Conservation (phyloP, 1,284 basidiomycete species). For the Ustilago hordei region DNA sequence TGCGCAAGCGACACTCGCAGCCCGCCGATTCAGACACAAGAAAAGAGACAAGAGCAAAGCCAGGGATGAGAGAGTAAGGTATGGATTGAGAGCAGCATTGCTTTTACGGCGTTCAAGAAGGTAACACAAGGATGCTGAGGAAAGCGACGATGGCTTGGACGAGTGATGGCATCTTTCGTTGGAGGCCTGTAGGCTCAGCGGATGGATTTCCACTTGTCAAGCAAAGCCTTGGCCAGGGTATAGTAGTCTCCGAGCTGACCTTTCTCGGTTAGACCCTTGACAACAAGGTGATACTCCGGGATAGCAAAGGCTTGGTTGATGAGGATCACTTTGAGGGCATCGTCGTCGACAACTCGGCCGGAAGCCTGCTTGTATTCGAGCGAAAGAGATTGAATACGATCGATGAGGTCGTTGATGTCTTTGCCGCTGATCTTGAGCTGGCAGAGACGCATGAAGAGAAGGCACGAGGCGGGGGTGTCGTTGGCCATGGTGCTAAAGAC, state of each 20-base stretch:
- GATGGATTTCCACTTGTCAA: slow-evolving; percentile 22
- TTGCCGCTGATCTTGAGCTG: slow-evolving; percentile 31
- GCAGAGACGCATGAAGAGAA: slow-evolving; percentile 35
- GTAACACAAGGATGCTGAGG: neutral
- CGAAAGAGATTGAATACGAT: slow-evolving; percentile 24
- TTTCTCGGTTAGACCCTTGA: slow-evolving; percentile 16
- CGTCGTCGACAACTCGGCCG: slow-evolving; percentile 26
- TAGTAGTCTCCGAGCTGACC: slow-evolving; percentile 22
- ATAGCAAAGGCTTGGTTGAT: slow-evolving; percentile 29
- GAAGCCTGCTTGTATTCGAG: slow-evolving; percentile 30
- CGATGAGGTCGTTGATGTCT: slow-evolving; percentile 29
- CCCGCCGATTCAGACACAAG: no score
- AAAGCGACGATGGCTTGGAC: neutral
- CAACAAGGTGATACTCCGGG: slow-evolving; percentile 23
- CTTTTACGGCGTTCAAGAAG: no score
- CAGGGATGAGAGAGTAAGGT: no score
- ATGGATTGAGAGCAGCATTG: no score
- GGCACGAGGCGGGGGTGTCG: slow-evolving; percentile 25
- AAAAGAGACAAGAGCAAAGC: no score
- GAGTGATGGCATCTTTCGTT: no score
- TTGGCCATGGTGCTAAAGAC: slow-evolving; percentile 14
- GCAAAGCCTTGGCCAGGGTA: slow-evolving; percentile 23
- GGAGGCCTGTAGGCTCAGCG: neutral
- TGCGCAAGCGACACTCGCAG: no score
- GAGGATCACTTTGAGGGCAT: slow-evolving; percentile 25